Evolutionary conservation across 495 filamentous ascomycete genomes (phyloP), one percentile per base, ranked within the genome.

Genomic region (Venustampulla echinocandica): DNA sequence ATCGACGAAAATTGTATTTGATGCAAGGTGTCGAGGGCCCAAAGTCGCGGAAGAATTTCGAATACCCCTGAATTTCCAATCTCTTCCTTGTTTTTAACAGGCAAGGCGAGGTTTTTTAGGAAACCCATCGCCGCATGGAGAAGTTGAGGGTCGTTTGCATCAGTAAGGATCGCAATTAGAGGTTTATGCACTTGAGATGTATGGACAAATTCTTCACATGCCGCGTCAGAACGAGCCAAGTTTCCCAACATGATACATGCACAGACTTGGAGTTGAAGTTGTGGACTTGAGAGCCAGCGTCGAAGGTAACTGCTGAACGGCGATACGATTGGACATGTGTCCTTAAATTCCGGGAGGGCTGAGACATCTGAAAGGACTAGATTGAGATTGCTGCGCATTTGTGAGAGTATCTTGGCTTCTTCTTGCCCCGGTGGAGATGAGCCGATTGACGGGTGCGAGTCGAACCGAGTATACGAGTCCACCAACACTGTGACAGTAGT

Each of bases 181-280:
- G 73, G 66, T 7, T 64, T 58, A 44, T 84, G 79, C 4, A 87
- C 66, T 4, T 66, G 63, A 9, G 66, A 53, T 2, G 71, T 60
- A 11, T 64, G 64, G 4, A 85, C 74, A 44, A 90, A 75, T 28
- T 68, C 50, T 19, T 58, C 61, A 56, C 79, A 84, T 10, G 77
- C 63, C 37, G 70, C 73, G 53, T 89, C 83, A 1, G 81, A 84
- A 49, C 84, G 78, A 33, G 79, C 75, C n/a, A 90, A 55, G 56
- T 90, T 92, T 17, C 86, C 86, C 4, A 90, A 73, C 48, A 84
- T 74, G 14, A 90, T 65, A 56, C 84, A 90, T 13, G 83, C 79
- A 23, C 81, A 81, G n/a, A 82, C 74, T 52, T 81, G 81, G 1
- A 89, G 71, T 37, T 82, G 70, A 3, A 73, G 64, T 37, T 79